Evolutionary conservation across 2,329 filamentous ascomycete genomes (phyloP), one percentile per base, ranked within the genome.

Genomic region (Ciborinia camelliae): DNA sequence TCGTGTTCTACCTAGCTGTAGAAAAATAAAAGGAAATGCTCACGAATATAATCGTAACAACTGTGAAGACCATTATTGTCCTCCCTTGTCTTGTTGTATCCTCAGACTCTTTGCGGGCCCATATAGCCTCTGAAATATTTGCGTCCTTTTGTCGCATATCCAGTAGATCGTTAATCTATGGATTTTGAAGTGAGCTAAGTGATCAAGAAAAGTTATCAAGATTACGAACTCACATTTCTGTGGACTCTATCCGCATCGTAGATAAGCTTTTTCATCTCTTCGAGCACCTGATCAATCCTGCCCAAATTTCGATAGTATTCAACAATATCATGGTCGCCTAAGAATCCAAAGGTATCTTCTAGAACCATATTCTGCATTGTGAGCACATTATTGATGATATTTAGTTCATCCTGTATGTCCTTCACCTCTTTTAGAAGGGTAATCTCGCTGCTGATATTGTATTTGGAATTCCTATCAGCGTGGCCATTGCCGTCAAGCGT

Each of bases 391-490:
- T 7, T 23, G 30, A 37, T 55, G 6, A 55, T 55, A 5, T 23
- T 55, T 39, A 55, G n/a, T 55, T 55, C 52, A n/a, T 39, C 52
- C 20, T n/a, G 8, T 10, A 55, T 39, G n/a, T 54, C 52, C n/a
- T 54, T 54, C 10, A 54, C 23, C n/a, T 55, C 52, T 20, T 55
- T 2, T n/a, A 55, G 23, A 23, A 55, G 18, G 7, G 23, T 37
- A 8, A 55, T 26, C 39, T 39, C 32, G 14, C n/a, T 18, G 10
- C 12, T 15, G 14, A 55, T 55, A 39, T 26, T n/a, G 1, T 50
- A 28, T 28, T 9, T 6, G 12, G 47, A 12, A 4, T 28, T 50
- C 26, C 10, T 1, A 50, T 50, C 47, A 2, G 47, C 47, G 15
- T 50, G 47, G 23, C 10, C 15, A 28, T 50, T 28, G 9, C n/a